Conservation (phyloP, 1,284 basidiomycete species). For the Agaricales sp. region DNA sequence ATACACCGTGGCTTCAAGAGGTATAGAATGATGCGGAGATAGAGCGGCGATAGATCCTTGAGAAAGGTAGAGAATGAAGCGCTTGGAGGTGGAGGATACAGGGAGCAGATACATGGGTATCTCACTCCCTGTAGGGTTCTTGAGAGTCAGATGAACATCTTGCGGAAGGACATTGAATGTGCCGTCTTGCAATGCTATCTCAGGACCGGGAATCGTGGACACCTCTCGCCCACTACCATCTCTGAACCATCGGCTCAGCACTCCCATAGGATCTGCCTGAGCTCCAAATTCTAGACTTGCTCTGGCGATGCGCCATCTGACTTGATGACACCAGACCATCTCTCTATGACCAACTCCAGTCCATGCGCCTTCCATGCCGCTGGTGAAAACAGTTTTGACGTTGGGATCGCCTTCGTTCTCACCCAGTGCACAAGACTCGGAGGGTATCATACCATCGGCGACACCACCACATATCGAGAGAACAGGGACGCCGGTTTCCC, state of each 20-base stretch:
- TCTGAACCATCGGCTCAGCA: conserved; percentile 55
- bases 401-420: conserved; percentile 22
- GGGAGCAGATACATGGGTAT: conserved; percentile 42
- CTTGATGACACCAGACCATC: conserved; percentile 99
- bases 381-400: conserved; percentile 76
- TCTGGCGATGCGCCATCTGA: conserved; percentile 81
- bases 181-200: conserved; percentile 11
- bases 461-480: conserved; percentile 89
- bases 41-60: conserved; percentile 41
- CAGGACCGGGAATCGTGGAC: background rate
- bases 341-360: conserved; percentile 93
- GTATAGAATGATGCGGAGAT: conserved; percentile 32
- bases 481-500: conserved; percentile 41
- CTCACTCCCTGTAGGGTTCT: conserved; percentile 25
- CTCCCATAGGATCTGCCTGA: conserved; percentile 16
- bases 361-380: conserved; percentile 84
- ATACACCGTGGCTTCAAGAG: conserved; percentile 34
- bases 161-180: conserved; percentile 25
- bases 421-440: conserved; percentile 74
- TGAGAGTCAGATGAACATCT: conserved; percentile 29
- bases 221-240: conserved; percentile 32
- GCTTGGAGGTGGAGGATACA: conserved; percentile 16
- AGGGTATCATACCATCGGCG: conserved; percentile 87
- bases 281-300: conserved; percentile 61
- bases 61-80: conserved; percentile 48